phyloP scores from a whole-genome alignment of 768 basidiomycete species.

The Pholiota molesta region DNA sequence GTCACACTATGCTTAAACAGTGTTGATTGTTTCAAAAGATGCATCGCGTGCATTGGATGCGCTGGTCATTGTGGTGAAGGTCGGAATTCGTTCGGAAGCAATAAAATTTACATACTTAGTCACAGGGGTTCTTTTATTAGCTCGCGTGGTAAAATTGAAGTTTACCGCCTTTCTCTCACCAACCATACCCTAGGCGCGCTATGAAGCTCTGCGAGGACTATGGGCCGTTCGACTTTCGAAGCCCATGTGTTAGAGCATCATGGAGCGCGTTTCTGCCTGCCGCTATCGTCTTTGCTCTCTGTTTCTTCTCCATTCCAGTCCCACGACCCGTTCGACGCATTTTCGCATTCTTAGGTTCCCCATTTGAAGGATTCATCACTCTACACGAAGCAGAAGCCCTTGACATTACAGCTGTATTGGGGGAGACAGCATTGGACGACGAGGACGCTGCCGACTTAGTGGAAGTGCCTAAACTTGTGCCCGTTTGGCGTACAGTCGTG shows the following conservation, averaged over 20 bases:
- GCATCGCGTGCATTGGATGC: neutral
- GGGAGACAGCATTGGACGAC: conserved; percentile 23
- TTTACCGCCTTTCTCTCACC: conserved; percentile 1
- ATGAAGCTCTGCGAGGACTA: conserved; percentile 38
- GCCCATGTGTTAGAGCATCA: conserved; percentile 49
- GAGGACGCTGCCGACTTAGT: conserved; percentile 22
- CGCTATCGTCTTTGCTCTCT: conserved; percentile 46
- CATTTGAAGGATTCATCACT: conserved; percentile 48
- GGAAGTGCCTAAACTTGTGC: conserved; percentile 31
- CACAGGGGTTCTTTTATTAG: neutral
- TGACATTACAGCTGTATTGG: conserved; percentile 25
- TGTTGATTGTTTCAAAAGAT: neutral
- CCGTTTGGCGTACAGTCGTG: conserved; percentile 64
- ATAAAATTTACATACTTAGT: neutral
- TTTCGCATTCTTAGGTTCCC: conserved; percentile 26
- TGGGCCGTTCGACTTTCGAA: conserved; percentile 44
- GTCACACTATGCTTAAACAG: too few species aligned
- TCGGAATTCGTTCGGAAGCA: neutral
- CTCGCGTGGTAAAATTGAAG: neutral
- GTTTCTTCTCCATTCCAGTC: conserved; percentile 36
- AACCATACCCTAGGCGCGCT: conserved; percentile 7
- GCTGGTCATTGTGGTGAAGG: neutral
- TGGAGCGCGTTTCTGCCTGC: conserved; percentile 56
- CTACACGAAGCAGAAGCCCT: conserved; percentile 61
- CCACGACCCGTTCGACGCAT: conserved; percentile 29